Base-by-base conservation (phyloP, 768 basidiomycete species). In the Mycena epipterygia region DNA sequence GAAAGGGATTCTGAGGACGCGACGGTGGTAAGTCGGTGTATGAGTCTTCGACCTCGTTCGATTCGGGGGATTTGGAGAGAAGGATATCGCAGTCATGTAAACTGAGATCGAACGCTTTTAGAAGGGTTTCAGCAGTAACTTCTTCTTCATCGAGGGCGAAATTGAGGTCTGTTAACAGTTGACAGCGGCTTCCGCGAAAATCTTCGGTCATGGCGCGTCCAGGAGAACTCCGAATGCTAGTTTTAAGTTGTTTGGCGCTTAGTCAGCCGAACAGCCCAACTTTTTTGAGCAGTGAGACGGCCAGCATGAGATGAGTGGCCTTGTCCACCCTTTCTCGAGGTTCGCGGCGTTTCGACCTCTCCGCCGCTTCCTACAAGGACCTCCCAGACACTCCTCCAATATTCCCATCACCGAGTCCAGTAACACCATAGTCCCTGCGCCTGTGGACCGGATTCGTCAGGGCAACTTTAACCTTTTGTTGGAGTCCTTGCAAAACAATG, bases 1-100 rank as follows among this genome's bases (percentile, higher is more conserved):
- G 70, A 60, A 73, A 77, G 1, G 74, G 68, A 60, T 76, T 72
- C 57, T 74, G 64, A 42, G 64, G 57, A 35, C 46, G n/a, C 1
- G 70, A 35, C 3, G 51, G 53, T 23, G 59, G 55, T 30, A 67
- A 64, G 32, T 58, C 65, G 60, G 49, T 53, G 53, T 60, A 29
- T 16, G 49, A 37, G 33, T 56, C 49, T 29, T 58, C 52, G 25
- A 25, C 19, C 29, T 49, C 39, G 37, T 64, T 39, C 35, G 53
- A 17, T 35, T 5, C 21, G 25, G 46, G 52, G 14, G 68, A 70
- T 73, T 29, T 44, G 25, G 49, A 27, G 29, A 30, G 48, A 32
- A 56, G 8, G 52, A 19, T 5, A 44, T 52, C 55, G 46, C 23
- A 49, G 44, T 73, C 39, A 27, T 70, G 19, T 19, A 73, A 48